A percentile compares a stretch with the other conserved stretches of the same genome.
phyloP scores from a whole-genome alignment of 331 rosid species.

The Acacia concinna region DNA sequence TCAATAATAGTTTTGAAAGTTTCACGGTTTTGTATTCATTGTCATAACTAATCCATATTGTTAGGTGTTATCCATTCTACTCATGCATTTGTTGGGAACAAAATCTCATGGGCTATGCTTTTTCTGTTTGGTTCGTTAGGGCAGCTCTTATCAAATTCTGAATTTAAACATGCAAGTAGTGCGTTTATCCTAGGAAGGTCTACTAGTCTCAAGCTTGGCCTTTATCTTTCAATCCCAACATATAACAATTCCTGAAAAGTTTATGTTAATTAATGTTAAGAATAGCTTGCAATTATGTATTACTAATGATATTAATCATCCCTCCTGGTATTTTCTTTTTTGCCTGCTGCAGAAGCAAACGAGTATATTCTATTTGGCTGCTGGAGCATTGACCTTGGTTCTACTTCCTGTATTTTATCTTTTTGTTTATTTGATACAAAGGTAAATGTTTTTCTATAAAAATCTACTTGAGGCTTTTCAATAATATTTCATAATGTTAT shows the following conservation, averaged over 20 bases:
- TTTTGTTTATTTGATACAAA: constrained; percentile 71
- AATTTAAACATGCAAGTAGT: constrained; percentile 10
- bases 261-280: background rate
- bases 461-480: constrained; percentile 5
- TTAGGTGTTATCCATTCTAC: constrained; percentile 27
- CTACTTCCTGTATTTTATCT: constrained; percentile 69
- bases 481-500: constrained; percentile 17
- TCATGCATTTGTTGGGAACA: background rate
- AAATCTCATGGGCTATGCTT: constrained; percentile 10
- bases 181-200: background rate
- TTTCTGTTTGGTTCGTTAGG: constrained; percentile 27
- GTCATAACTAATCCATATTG: constrained; percentile 12
- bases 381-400: constrained; percentile 59
- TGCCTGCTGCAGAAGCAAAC: constrained; percentile 44
- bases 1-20: background rate
- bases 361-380: constrained; percentile 54
- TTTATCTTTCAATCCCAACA: background rate
- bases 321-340: constrained; percentile 7
- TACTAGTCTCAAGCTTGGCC: background rate
- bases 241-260: background rate
- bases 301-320: background rate
- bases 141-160: constrained; percentile 18
- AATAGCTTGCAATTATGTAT: background rate
- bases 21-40: constrained; percentile 18
- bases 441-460: constrained; percentile 43